Percentiles rank a stretch among this genome's conserved stretches.
phyloP scores from a whole-genome alignment of 495 filamentous ascomycete species.

The Annulohypoxylon maeteangense region DNA sequence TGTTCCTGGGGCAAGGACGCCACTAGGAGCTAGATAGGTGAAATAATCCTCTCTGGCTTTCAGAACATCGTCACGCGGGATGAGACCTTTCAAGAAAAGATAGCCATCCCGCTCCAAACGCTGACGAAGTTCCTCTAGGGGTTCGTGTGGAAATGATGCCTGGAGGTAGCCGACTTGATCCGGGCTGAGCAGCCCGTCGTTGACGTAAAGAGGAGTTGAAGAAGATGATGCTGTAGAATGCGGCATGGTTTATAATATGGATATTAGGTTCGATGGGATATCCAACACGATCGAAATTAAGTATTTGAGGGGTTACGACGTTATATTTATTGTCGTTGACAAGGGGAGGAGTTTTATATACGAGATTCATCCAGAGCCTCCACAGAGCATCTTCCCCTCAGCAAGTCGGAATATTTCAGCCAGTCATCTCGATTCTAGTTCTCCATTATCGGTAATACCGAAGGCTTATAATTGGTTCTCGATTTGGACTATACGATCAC shows the following conservation, averaged over 20 bases:
- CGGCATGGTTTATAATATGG: constrained; percentile 8
- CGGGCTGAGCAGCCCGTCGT: constrained; percentile 63
- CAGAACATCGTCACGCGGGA: constrained; percentile 68
- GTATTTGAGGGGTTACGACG: background rate
- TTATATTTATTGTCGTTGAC: background rate
- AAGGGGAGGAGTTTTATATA: background rate
- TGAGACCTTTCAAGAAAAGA: constrained; percentile 67
- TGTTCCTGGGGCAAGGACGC: constrained; percentile 62
- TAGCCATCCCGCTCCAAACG: constrained; percentile 69
- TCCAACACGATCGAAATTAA: background rate
- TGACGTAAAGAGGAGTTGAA: constrained; percentile 49
- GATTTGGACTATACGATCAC: background rate
- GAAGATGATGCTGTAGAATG: constrained; percentile 16
- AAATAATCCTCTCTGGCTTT: constrained; percentile 67
- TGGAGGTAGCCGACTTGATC: constrained; percentile 57
- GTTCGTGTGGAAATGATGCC: constrained; percentile 46
- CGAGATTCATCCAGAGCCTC: background rate
- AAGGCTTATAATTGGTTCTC: background rate
- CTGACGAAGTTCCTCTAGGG: constrained; percentile 58
- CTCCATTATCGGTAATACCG: constrained; percentile 17
- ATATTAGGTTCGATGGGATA: background rate
- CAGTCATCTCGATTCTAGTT: background rate
- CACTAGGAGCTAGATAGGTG: constrained; percentile 62
- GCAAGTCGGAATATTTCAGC: background rate
- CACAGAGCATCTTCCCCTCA: background rate